Evolutionary conservation across 495 filamentous ascomycete species (phyloP).

Genomic region (Aspergillus nidulans): DNA sequence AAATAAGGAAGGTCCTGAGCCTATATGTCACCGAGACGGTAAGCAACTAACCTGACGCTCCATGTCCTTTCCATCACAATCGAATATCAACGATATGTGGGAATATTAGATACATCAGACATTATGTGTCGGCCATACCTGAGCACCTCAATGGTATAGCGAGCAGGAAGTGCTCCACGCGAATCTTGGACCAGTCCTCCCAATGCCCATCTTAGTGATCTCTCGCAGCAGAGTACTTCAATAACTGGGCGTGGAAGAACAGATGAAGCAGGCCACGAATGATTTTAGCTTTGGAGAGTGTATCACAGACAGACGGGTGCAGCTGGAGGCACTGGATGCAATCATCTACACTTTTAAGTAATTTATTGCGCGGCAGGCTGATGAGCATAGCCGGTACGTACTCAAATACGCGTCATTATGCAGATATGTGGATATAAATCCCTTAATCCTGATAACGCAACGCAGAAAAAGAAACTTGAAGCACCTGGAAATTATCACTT

Average conservation of each 20-base stretch:
- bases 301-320: constrained; percentile 28
- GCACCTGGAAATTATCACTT: background rate
- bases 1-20: constrained; percentile 13
- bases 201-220: constrained; percentile 18
- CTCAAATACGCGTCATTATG: background rate
- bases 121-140: constrained; percentile 22
- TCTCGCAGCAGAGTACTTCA: constrained; percentile 8
- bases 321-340: constrained; percentile 32
- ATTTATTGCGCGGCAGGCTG: constrained; percentile 24
- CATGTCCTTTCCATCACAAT: background rate
- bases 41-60: background rate
- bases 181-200: constrained; percentile 7
- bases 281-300: constrained; percentile 21
- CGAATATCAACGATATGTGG: background rate
- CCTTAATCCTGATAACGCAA: background rate
- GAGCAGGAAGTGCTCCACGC: constrained; percentile 20
- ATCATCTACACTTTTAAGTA: constrained; percentile 36
- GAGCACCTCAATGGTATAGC: constrained; percentile 32
- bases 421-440: background rate
- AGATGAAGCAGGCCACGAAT: constrained; percentile 16
- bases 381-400: background rate
- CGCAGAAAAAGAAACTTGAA: background rate
- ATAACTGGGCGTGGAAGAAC: constrained; percentile 12
- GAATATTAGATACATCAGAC: constrained; percentile 22
- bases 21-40: constrained; percentile 19